Evolutionary conservation across 2,329 filamentous ascomycete genomes (phyloP).

Genomic region (Amesomyces nigricolor): DNA sequence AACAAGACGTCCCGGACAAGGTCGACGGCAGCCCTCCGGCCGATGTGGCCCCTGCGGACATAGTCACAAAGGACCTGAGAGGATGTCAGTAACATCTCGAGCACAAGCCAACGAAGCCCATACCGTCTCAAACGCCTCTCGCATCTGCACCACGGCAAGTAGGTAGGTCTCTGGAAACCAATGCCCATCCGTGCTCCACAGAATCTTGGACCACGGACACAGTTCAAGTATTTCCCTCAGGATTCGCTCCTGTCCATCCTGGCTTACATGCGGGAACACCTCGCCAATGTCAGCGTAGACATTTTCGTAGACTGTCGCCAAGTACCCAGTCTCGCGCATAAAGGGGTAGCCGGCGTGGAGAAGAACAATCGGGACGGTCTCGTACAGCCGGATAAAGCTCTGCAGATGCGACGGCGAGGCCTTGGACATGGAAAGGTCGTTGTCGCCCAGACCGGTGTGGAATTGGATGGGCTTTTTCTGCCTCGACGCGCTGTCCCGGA

Average conservation of each 20-base stretch:
- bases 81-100: background rate
- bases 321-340: slow-evolving; percentile 69
- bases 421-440: slow-evolving; percentile 63
- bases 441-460: slow-evolving; percentile 77
- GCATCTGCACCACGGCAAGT: slow-evolving; percentile 65
- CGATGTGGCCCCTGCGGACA: slow-evolving; percentile 58
- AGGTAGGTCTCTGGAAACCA: slow-evolving; percentile 74
- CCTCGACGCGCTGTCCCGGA: slow-evolving; percentile 41
- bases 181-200: slow-evolving; percentile 78
- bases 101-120: slow-evolving; percentile 17
- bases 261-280: slow-evolving; percentile 72
- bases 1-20: slow-evolving; percentile 67
- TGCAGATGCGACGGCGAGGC: slow-evolving; percentile 74
- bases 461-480: slow-evolving; percentile 72
- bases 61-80: slow-evolving; percentile 59
- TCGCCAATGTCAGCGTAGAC: slow-evolving; percentile 79
- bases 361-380: slow-evolving; percentile 66
- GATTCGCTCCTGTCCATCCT: slow-evolving; percentile 67
- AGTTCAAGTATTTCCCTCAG: slow-evolving; percentile 69
- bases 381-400: slow-evolving; percentile 62
- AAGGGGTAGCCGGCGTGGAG: slow-evolving; percentile 80
- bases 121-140: slow-evolving; percentile 63
- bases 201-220: slow-evolving; percentile 65
- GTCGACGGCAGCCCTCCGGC: slow-evolving; percentile 54
- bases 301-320: slow-evolving; percentile 71